A percentile compares a stretch with the other conserved stretches of the same genome.
Evolutionary conservation across 768 basidiomycete genomes (phyloP).

Genomic region (Daedaleopsis nitida): DNA sequence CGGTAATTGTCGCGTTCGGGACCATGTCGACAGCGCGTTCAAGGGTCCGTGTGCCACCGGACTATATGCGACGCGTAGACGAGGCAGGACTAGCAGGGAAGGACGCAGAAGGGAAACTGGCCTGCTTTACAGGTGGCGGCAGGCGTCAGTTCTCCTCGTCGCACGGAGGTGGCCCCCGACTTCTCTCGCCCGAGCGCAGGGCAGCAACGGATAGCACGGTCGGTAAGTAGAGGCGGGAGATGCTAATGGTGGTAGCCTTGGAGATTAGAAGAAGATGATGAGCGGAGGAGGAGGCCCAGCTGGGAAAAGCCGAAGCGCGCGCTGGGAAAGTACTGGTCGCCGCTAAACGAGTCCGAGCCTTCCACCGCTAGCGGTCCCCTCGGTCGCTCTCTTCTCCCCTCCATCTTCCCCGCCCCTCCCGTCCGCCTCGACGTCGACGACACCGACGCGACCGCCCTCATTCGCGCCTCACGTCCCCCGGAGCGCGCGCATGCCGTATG

Average conservation of each 20-base stretch:
- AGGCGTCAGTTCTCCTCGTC: too few species aligned
- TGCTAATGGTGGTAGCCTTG: constrained; percentile 7
- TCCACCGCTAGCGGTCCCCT: not conserved
- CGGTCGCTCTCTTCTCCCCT: not conserved
- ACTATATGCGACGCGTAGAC: too few species aligned
- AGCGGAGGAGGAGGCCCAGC: not conserved
- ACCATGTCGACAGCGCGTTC: too few species aligned
- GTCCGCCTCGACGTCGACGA: not conserved
- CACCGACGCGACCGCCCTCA: not conserved
- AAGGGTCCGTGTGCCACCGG: too few species aligned
- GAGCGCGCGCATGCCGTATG: constrained; percentile 20
- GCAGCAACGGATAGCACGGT: too few species aligned
- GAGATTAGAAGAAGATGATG: constrained; percentile 17
- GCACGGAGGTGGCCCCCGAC: too few species aligned
- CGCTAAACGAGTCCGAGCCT: not conserved
- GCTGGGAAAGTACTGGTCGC: constrained; percentile 11
- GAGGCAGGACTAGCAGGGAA: too few species aligned
- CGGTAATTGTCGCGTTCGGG: too few species aligned
- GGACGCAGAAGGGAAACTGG: too few species aligned
- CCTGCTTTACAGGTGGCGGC: too few species aligned
- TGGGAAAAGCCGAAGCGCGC: constrained; percentile 10
- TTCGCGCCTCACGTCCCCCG: constrained; percentile 8
- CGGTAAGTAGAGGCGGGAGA: too few species aligned
- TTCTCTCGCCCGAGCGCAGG: too few species aligned
- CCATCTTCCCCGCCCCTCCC: not conserved